These are phyloP conservation scores for Botrytis porri DNA, from an alignment of 2,329 filamentous ascomycete genomes.

Conservation along the genomic window DNA sequence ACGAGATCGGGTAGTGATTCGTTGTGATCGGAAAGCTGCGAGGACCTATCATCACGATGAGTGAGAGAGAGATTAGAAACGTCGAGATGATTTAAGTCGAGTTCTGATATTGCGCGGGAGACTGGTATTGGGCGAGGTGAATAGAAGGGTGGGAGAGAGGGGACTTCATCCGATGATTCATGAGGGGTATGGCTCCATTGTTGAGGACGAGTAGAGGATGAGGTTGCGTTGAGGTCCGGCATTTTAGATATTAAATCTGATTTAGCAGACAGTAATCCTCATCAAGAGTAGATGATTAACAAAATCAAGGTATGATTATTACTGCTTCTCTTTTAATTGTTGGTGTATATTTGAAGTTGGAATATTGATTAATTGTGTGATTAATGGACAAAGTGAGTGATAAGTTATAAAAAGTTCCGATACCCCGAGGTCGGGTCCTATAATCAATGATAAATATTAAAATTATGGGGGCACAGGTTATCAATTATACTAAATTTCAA, in stretches of 20 bases:
- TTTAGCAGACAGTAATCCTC: not conserved
- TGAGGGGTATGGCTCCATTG: slow-evolving; percentile 23
- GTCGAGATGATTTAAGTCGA: slow-evolving; percentile 33
- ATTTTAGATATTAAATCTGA: slow-evolving; percentile 14
- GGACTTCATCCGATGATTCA: slow-evolving; percentile 30
- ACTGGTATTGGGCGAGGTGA: slow-evolving; percentile 39
- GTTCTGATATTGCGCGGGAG: slow-evolving; percentile 38
- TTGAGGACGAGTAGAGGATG: slow-evolving; percentile 14
- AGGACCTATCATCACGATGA: slow-evolving; percentile 18
- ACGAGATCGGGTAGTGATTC: slow-evolving; percentile 53
- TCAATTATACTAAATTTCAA: not conserved
- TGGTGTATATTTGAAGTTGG: not conserved
- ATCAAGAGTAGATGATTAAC: not conserved
- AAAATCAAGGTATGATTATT: not conserved
- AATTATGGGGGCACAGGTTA: not conserved
- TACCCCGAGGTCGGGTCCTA: slow-evolving; percentile 3
- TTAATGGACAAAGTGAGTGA: not conserved
- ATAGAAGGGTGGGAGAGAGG: slow-evolving; percentile 38
- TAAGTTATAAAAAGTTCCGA: not conserved
- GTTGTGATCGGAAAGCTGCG: slow-evolving; percentile 7
- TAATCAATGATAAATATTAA: not conserved
- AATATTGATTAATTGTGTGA: not conserved
- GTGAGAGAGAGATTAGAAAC: slow-evolving; percentile 21
- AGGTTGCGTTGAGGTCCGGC: slow-evolving; percentile 24
- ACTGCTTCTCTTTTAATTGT: not conserved